Evolutionary conservation across 164 flowering plant genomes (phyloP), one percentile per base, ranked within the genome.

Genomic region (Macadamia tetraphylla): DNA sequence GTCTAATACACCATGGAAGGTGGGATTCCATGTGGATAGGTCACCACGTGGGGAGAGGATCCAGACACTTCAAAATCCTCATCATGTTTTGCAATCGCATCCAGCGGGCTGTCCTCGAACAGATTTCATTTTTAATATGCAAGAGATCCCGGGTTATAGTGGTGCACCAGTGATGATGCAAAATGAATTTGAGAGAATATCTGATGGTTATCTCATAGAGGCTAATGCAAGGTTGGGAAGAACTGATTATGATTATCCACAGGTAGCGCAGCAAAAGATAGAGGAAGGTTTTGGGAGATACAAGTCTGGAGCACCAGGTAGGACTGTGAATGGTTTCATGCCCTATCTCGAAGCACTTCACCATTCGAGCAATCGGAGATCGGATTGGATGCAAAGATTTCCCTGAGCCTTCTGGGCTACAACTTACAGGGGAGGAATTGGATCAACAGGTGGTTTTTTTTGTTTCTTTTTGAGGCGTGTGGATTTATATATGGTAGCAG

Each of bases 301-400:
- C 64, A 70, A 67, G 76, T 23, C 65, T 13, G 75, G 44, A 65
- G 49, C 59, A 8, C 60, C 71, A 4, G 69, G 67, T 56, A 62
- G 77, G 70, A 23, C 51, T n/a, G 57, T 59, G 42, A 52, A 23
- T 65, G 73, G 58, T 9, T 69, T 66, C 61, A 46, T 69, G 15
- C 29, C 29, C 48, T 51, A 46, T 68, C 72, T 76, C 56, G 46
- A 75, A 57, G 77, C 78, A 53, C 80, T 78, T 66, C 80, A 58
- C 43, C 62, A 44, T 6, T 15, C 68, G 48, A 81, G 72, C 63
- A 63, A 68, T 62, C 23, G 29, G 58, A 68, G 79, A 67, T 55
- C 65, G 31, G 62, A 64, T 11, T 58, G 73, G 67, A 64, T 74
- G 60, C 42, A 43, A 42, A 31, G 67, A 63, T 71, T 60, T 73